Conservation (phyloP, 1,284 basidiomycete species). For the Afroboletus lepidellus region DNA sequence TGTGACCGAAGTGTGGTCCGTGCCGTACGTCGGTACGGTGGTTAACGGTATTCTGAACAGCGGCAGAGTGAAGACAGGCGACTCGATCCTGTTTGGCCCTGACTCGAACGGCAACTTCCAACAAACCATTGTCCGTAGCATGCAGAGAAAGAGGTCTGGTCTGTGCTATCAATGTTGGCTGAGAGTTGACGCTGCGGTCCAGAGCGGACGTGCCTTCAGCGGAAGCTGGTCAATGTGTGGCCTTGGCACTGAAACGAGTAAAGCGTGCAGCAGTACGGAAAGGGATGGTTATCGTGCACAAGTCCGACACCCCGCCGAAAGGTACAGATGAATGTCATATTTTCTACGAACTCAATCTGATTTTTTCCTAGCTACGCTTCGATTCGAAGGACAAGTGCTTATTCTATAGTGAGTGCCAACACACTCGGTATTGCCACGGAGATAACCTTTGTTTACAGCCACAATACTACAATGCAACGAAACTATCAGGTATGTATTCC, state of each 20-base stretch:
- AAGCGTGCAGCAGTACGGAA: conserved; percentile 84
- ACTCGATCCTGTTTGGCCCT: conserved; percentile 85
- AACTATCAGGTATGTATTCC: conserved; percentile 72
- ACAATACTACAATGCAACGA: conserved; percentile 88
- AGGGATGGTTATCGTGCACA: conserved; percentile 90
- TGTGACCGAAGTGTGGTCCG: conserved; percentile 83
- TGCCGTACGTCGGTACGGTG: conserved; percentile 94
- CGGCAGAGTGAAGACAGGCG: conserved; percentile 77
- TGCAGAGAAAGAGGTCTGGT: conserved; percentile 85
- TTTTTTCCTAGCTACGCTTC: conserved; percentile 55
- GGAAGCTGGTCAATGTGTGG: conserved; percentile 94
- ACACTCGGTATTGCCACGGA: neutral
- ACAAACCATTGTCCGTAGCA: conserved; percentile 82
- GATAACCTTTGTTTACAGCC: conserved; percentile 47
- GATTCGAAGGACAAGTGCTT: conserved; percentile 84
- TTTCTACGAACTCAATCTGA: conserved; percentile 1
- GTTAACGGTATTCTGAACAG: conserved; percentile 89
- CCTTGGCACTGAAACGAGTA: conserved; percentile 90
- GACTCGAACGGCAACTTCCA: conserved; percentile 92
- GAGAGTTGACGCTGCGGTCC: conserved; percentile 4
- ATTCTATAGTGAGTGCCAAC: conserved; percentile 66
- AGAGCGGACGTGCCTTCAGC: conserved; percentile 83
- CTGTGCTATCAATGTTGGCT: neutral
- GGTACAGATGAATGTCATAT: conserved; percentile 39
- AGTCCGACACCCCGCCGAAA: conserved; percentile 74